These are phyloP conservation scores for Geum urbanum DNA, from an alignment of 306 rosid genomes.

Conservation along the genomic window DNA sequence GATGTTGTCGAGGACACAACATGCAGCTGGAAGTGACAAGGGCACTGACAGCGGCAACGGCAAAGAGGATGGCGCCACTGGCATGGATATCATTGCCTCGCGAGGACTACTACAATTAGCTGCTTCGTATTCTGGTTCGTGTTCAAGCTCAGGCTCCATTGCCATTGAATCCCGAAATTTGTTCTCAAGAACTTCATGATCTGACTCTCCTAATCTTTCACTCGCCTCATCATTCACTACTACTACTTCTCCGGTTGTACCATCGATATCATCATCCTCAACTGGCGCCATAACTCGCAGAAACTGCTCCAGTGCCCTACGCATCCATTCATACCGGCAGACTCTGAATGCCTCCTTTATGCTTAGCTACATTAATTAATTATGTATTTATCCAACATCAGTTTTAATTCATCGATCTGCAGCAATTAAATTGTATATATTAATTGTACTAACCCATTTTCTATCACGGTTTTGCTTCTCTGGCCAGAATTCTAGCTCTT, in stretches of 20 bases:
- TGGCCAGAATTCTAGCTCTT: conserved; percentile 75
- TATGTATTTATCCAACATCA: neutral
- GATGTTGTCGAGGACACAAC: too few relatives aligned
- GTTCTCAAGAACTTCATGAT: neutral
- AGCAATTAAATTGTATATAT: too few relatives aligned
- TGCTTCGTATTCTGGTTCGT: too few relatives aligned
- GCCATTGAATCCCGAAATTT: neutral
- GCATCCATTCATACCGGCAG: conserved; percentile 89
- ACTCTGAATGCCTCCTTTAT: conserved; percentile 58
- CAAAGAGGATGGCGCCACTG: too few relatives aligned
- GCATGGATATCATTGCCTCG: too few relatives aligned
- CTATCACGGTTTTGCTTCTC: conserved; percentile 62
- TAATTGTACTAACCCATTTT: conserved; percentile 65
- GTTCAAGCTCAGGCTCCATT: neutral
- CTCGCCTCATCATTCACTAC: neutral
- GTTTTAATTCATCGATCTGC: neutral
- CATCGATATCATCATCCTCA: neutral
- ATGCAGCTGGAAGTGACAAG: too few relatives aligned
- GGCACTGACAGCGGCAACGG: too few relatives aligned
- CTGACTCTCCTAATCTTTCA: neutral
- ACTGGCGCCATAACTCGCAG: conserved; percentile 38
- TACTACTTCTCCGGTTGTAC: neutral
- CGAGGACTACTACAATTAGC: too few relatives aligned
- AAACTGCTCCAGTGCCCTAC: conserved; percentile 58
- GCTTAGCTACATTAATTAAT: conserved; percentile 39